Percentiles rank a stretch among this genome's conserved stretches.
Evolutionary conservation across 2,329 filamentous ascomycete genomes (phyloP).

Genomic region (Aspergillus carbonarius): DNA sequence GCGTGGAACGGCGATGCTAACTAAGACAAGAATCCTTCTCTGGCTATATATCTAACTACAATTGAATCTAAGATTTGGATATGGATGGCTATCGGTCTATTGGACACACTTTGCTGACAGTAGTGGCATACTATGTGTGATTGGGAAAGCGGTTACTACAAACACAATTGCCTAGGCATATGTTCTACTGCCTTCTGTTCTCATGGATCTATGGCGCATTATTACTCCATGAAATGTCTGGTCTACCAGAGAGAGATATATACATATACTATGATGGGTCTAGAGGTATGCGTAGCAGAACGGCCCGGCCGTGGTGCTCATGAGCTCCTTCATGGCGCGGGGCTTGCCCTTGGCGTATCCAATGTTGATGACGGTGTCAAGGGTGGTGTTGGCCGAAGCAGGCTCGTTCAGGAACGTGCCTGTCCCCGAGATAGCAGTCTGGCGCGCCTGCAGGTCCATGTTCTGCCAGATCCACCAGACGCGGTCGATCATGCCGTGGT

Average conservation of each 20-base stretch:
- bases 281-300: slow-evolving; percentile 50
- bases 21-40: background rate
- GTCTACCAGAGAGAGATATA: too few species aligned
- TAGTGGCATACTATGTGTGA: too few species aligned
- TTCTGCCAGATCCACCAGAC: slow-evolving; percentile 55
- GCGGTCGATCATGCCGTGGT: slow-evolving; percentile 51
- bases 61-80: background rate
- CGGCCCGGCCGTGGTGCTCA: slow-evolving; percentile 46
- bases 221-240: too few species aligned
- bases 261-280: too few species aligned
- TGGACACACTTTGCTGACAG: background rate
- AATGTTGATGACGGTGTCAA: slow-evolving; percentile 46
- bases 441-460: slow-evolving; percentile 38
- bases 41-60: background rate
- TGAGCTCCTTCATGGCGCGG: slow-evolving; percentile 40
- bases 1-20: slow-evolving; percentile 46
- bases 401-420: slow-evolving; percentile 47
- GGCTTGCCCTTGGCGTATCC: slow-evolving; percentile 35
- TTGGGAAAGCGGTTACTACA: too few species aligned
- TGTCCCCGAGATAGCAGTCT: slow-evolving; percentile 42
- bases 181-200: too few species aligned
- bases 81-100: background rate
- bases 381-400: slow-evolving; percentile 44
- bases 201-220: too few species aligned
- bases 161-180: too few species aligned